These are phyloP conservation scores for Takakia lepidozioides DNA, from an alignment of 225 moss, liverwort and hornwort species.

Conservation along the genomic window DNA sequence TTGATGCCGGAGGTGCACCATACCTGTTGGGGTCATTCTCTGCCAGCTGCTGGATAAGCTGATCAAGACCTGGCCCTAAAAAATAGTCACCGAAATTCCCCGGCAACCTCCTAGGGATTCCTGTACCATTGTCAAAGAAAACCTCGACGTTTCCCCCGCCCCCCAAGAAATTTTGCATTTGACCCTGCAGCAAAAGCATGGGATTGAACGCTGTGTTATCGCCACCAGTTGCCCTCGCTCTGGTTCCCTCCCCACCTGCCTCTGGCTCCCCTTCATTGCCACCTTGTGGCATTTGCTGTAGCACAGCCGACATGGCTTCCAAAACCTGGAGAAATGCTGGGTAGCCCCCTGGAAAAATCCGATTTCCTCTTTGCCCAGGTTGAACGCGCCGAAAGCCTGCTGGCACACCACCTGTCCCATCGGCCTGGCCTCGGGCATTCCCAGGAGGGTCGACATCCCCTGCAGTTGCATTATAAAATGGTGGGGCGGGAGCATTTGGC, in stretches of 20 bases:
- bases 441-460: constrained; percentile 26
- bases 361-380: constrained; percentile 30
- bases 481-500: constrained; percentile 31
- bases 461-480: constrained; percentile 9
- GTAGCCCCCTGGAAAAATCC: constrained; percentile 28
- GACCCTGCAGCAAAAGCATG: constrained; percentile 65
- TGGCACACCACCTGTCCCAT: constrained; percentile 40
- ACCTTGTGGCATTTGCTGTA: constrained; percentile 65
- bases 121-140: constrained; percentile 90
- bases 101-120: constrained; percentile 67
- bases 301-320: constrained; percentile 91
- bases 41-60: constrained; percentile 97
- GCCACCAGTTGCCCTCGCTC: constrained; percentile 2
- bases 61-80: constrained; percentile 93
- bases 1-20: constrained; percentile 85
- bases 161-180: constrained; percentile 85
- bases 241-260: constrained; percentile 26
- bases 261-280: constrained; percentile 52
- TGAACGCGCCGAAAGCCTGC: constrained; percentile 66
- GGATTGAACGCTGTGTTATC: constrained; percentile 1
- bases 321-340: constrained; percentile 78
- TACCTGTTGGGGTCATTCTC: constrained; percentile 90
- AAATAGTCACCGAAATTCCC: constrained; percentile 97
- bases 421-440: constrained; percentile 27
- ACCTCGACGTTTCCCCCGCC: constrained; percentile 92